Conservation (phyloP, 1,284 basidiomycete genomes). For the Lentinula novae-zelandiae region DNA sequence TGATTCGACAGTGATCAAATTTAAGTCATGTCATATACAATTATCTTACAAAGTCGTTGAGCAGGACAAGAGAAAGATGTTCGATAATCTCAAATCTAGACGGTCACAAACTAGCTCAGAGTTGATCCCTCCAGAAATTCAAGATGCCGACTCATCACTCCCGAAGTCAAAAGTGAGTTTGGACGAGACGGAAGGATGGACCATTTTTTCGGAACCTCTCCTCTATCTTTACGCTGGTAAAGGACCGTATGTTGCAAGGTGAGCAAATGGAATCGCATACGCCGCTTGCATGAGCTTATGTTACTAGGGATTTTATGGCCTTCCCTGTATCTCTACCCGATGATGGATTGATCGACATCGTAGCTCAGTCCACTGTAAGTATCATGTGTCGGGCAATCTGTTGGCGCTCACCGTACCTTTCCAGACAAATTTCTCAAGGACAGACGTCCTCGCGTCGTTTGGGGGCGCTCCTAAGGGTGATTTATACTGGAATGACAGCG, state of each 20-base stretch:
- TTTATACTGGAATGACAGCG: constrained; percentile 63
- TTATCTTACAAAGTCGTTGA: constrained; percentile 71
- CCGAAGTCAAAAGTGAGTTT: constrained; percentile 41
- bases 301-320: constrained; percentile 71
- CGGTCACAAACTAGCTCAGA: constrained; percentile 19
- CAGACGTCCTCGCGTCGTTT: constrained; percentile 56
- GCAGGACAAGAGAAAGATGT: constrained; percentile 74
- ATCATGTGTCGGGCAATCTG: constrained; percentile 13
- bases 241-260: constrained; percentile 70
- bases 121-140: background rate
- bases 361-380: constrained; percentile 61
- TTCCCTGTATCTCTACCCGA: constrained; percentile 81
- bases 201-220: constrained; percentile 65
- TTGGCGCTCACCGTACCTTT: background rate
- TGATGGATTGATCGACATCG: constrained; percentile 80
- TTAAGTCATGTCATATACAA: constrained; percentile 66
- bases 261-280: constrained; percentile 15
- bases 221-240: constrained; percentile 73
- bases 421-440: constrained; percentile 47
- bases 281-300: background rate
- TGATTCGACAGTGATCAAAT: constrained; percentile 50
- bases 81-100: constrained; percentile 36
- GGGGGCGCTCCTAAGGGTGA: constrained; percentile 68
- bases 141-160: constrained; percentile 24
- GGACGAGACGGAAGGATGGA: constrained; percentile 60